phyloP scores from a whole-genome alignment of 2,329 filamentous ascomycete species.

The Neoarthrinium moseri region DNA sequence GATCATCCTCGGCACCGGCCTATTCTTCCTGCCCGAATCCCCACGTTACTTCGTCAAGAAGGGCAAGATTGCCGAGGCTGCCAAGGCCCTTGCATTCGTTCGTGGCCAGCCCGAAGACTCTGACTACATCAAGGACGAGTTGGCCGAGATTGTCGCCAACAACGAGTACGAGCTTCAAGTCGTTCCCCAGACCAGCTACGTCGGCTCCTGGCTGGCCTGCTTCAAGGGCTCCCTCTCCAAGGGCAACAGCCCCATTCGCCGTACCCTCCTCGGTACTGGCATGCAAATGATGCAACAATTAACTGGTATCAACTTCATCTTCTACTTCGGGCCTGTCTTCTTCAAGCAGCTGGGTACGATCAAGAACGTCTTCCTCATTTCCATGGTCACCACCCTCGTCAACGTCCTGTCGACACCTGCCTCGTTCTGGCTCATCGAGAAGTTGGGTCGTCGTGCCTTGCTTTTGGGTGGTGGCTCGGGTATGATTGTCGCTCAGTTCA shows the following conservation, averaged over 20 bases:
- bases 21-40: conserved; percentile 56
- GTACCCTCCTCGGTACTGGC: conserved; percentile 54
- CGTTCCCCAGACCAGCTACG: conserved; percentile 56
- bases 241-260: conserved; percentile 56
- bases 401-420: conserved; percentile 84
- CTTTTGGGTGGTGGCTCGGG: conserved; percentile 76
- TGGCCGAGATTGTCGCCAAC: conserved; percentile 74
- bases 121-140: conserved; percentile 65
- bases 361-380: conserved; percentile 76
- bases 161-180: conserved; percentile 65
- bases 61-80: conserved; percentile 59
- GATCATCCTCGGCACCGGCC: conserved; percentile 33
- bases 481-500: conserved; percentile 85
- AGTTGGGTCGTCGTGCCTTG: conserved; percentile 75
- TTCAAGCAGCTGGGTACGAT: conserved; percentile 77
- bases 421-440: conserved; percentile 85
- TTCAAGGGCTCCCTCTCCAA: conserved; percentile 55
- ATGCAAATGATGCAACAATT: conserved; percentile 61
- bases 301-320: conserved; percentile 82
- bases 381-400: conserved; percentile 82
- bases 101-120: conserved; percentile 66
- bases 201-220: conserved; percentile 59
- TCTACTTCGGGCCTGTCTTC: conserved; percentile 84
- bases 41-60: conserved; percentile 73
- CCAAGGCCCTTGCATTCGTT: conserved; percentile 54